These are phyloP conservation scores for Aspergillus carbonarius DNA, from an alignment of 2,329 filamentous ascomycete species.

Conservation along the genomic window DNA sequence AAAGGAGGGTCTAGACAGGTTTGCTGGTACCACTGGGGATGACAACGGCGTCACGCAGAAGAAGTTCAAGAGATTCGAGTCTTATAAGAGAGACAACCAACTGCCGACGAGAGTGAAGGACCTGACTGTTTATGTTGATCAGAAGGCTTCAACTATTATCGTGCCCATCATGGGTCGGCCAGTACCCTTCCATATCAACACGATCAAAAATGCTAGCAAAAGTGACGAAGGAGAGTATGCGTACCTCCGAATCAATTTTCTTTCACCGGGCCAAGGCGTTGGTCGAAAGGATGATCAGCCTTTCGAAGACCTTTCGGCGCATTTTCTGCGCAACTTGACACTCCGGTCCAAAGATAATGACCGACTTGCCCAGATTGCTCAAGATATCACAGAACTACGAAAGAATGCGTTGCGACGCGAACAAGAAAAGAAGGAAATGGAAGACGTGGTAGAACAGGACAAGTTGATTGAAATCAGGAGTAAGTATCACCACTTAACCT, in stretches of 20 bases:
- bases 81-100: constrained; percentile 97
- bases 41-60: constrained; percentile 91
- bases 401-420: constrained; percentile 88
- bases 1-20: constrained; percentile 79
- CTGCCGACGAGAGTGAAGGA: constrained; percentile 80
- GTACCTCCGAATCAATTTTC: constrained; percentile 93
- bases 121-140: constrained; percentile 83
- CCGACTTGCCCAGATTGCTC: constrained; percentile 85
- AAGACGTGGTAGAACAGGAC: constrained; percentile 98
- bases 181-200: constrained; percentile 96
- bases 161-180: constrained; percentile 96
- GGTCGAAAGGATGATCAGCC: constrained; percentile 96
- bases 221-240: constrained; percentile 94
- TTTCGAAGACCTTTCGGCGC: constrained; percentile 92
- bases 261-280: constrained; percentile 95
- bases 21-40: constrained; percentile 78
- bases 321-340: constrained; percentile 93
- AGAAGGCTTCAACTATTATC: constrained; percentile 85
- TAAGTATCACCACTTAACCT: constrained; percentile 46
- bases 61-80: constrained; percentile 98
- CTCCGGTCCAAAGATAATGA: constrained; percentile 88
- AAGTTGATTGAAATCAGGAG: constrained; percentile 93
- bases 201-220: constrained; percentile 98
- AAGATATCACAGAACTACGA: constrained; percentile 94
- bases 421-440: constrained; percentile 99